phyloP scores from a whole-genome alignment of 2,329 filamentous ascomycete genomes.

The Curvularia eragrostidis region DNA sequence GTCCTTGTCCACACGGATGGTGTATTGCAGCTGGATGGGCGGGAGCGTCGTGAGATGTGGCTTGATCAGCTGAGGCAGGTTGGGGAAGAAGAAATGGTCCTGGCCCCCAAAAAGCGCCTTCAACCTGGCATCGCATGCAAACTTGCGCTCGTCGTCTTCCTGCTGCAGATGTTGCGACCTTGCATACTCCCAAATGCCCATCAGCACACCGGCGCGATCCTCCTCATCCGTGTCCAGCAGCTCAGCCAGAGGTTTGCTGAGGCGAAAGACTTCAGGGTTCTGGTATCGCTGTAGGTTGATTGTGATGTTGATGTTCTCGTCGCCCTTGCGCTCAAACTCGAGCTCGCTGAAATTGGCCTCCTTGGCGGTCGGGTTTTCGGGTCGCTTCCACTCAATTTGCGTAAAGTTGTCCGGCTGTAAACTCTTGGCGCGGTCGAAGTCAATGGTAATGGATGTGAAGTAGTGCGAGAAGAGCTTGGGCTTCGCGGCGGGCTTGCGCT shows the following conservation, averaged over 20 bases:
- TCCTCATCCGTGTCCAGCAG: conserved; percentile 87
- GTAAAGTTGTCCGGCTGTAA: conserved; percentile 69
- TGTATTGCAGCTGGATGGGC: conserved; percentile 86
- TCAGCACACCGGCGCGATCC: conserved; percentile 84
- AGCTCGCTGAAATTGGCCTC: conserved; percentile 87
- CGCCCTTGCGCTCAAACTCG: conserved; percentile 87
- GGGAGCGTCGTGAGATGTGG: conserved; percentile 79
- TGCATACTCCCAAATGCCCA: conserved; percentile 96
- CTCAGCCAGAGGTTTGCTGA: conserved; percentile 80
- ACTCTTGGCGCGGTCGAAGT: conserved; percentile 63
- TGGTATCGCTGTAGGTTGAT: conserved; percentile 88
- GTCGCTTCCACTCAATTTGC: conserved; percentile 87
- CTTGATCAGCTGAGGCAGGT: conserved; percentile 79
- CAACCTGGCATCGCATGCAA: conserved; percentile 85
- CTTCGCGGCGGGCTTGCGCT: conserved; percentile 46
- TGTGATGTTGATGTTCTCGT: conserved; percentile 90
- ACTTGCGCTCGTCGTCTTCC: conserved; percentile 91
- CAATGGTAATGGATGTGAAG: conserved; percentile 78
- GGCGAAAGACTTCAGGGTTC: conserved; percentile 79
- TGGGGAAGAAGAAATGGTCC: conserved; percentile 83
- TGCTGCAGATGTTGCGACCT: conserved; percentile 85
- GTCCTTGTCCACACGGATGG: conserved; percentile 81
- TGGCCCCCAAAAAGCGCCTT: conserved; percentile 74
- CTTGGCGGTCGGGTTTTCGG: conserved; percentile 67
- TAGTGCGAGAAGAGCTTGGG: conserved; percentile 73